Base-by-base conservation (phyloP, 2,329 filamentous ascomycete genomes). In the Talaromyces sp. region DNA sequence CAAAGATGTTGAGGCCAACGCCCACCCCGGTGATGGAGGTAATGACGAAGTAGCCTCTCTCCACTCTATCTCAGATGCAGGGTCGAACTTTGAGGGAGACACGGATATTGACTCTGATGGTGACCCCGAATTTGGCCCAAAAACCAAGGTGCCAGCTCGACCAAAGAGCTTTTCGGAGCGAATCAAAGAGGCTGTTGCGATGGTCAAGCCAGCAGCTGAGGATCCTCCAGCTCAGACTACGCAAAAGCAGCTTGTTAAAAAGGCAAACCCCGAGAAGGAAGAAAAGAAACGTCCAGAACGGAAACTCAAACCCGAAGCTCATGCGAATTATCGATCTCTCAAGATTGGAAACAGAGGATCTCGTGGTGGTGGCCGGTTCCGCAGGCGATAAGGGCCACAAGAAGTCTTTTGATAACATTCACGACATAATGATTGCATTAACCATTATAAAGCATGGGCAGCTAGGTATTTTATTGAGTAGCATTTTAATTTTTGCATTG, bases 271-370 rank as follows among this genome's bases (percentile, higher is more conserved):
- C 20, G 59, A 67, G 47, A 53, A 60, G 33, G 51, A 62, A 20
- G 58, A 65, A 35, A 61, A 62, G 32, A 65, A 67, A 40, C 57
- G 65, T 29, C 61, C 57, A 11, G 47, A 58, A 27, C 66, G 70
- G 30, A 78, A 73, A 57, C 62, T 77, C 50, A 78, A 78, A 41
- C 70, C 75, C 0, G 67, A 74, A 41, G 73, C 77, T 14, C 77
- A 80, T 68, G 75, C 76, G 14, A 80, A 80, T 57, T 80, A 77
- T 53, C 68, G 76, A 13, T 73, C 75, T 10, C 55, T 80, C 57
- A 80, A 78, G 58, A 77, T 80, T 54, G 65, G 72, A 33, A 74
- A 73, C 56, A 69, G 68, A 52, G 67, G 67, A 13, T 64, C 65
- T 9, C 70, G 70, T 54, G 70, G 69, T 20, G 64, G 66, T 50